Conservation (phyloP, 2,329 filamentous ascomycete species). For the Plectosphaerella plurivora region DNA sequence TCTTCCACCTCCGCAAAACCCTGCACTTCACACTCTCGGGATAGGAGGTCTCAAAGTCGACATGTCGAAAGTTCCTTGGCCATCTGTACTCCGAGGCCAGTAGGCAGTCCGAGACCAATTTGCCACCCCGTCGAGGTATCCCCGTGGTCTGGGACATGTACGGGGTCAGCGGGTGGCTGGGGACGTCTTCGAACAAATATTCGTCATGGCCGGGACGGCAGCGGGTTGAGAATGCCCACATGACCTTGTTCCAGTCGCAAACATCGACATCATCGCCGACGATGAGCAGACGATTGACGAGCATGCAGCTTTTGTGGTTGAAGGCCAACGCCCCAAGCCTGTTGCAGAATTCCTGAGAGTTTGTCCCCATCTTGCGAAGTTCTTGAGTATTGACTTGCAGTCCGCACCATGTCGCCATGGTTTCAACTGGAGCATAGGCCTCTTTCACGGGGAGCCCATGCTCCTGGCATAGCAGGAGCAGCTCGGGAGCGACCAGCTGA, state of each 20-base stretch:
- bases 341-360: conserved; percentile 28
- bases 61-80: conserved; percentile 22
- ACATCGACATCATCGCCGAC: conserved; percentile 46
- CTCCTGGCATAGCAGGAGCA: conserved; percentile 27
- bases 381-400: conserved; percentile 54
- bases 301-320: conserved; percentile 33
- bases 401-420: conserved; percentile 42
- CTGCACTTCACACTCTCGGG: conserved; percentile 32
- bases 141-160: conserved; percentile 40
- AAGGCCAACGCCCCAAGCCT: conserved; percentile 39
- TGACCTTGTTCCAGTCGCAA: conserved; percentile 38
- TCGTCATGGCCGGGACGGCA: conserved; percentile 41
- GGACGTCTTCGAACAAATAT: conserved; percentile 35
- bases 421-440: conserved; percentile 37
- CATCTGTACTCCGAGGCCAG: conserved; percentile 35
- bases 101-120: conserved; percentile 40
- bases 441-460: conserved; percentile 36
- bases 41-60: conserved; percentile 27
- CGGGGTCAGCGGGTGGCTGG: conserved; percentile 37
- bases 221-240: conserved; percentile 43
- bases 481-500: conserved; percentile 28
- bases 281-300: conserved; percentile 38
- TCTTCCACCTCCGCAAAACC: conserved; percentile 15
- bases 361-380: conserved; percentile 51
- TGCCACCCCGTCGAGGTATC: conserved; percentile 28